These are phyloP conservation scores for Penicillium chermesinum DNA, from an alignment of 495 filamentous ascomycete genomes.

Conservation along the genomic window DNA sequence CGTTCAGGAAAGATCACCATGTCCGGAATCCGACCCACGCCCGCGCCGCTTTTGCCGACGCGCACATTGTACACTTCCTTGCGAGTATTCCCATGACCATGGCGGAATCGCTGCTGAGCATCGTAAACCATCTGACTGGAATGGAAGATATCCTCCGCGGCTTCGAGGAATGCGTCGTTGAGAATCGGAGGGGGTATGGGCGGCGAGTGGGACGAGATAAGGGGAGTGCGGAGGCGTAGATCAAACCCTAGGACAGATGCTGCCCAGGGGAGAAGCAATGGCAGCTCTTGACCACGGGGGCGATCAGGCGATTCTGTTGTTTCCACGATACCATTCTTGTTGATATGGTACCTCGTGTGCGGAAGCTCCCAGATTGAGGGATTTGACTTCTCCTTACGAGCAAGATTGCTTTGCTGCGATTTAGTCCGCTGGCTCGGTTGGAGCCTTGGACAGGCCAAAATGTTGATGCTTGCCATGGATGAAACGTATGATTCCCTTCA, in stretches of 20 bases:
- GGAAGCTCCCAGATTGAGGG: not conserved
- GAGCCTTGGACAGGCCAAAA: too few species aligned
- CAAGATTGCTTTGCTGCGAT: not conserved
- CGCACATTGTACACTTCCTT: not conserved
- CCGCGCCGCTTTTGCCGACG: not conserved
- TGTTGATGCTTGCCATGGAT: not conserved
- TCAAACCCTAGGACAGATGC: not conserved
- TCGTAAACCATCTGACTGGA: not conserved
- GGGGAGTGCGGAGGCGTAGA: not conserved
- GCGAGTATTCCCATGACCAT: not conserved
- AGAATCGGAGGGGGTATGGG: not conserved
- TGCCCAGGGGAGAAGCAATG: not conserved
- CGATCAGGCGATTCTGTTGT: not conserved
- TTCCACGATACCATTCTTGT: not conserved
- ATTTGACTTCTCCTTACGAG: not conserved
- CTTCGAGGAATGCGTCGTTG: not conserved
- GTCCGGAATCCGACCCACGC: not conserved
- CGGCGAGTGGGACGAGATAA: not conserved
- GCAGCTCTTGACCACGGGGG: not conserved
- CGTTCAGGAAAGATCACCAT: not conserved
- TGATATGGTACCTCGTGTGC: not conserved
- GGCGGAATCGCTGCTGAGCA: not conserved
- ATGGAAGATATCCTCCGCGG: not conserved
- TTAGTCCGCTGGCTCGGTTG: too few species aligned
- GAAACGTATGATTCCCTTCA: not conserved